These are phyloP conservation scores for Myriosclerotinia curreyana DNA, from an alignment of 2,329 filamentous ascomycete species.

Conservation along the genomic window DNA sequence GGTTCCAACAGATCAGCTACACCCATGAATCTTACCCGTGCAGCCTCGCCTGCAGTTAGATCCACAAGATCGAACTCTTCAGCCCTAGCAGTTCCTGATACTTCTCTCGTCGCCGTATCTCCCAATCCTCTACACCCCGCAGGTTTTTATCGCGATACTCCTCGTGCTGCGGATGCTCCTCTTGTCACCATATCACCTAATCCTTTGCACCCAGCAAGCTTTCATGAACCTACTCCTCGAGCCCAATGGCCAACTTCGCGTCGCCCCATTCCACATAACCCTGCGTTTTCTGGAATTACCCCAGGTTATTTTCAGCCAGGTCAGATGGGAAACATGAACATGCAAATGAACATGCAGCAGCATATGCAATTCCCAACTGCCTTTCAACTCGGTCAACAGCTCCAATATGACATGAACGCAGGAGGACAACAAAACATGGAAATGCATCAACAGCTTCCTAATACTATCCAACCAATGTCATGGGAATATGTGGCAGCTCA, in stretches of 20 bases:
- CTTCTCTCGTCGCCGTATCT: too few species aligned
- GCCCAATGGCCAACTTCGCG: slow-evolving; percentile 1
- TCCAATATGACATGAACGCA: not conserved
- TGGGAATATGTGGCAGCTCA: not conserved
- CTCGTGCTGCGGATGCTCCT: not conserved
- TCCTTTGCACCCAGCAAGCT: not conserved
- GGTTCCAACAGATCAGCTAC: slow-evolving; percentile 1
- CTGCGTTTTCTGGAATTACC: not conserved
- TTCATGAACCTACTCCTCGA: slow-evolving; percentile 9
- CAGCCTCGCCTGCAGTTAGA: not conserved
- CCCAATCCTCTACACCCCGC: not conserved
- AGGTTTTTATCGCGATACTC: not conserved
- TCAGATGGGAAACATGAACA: not conserved
- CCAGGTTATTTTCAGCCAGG: slow-evolving; percentile 4
- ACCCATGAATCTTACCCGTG: not conserved
- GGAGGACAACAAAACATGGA: not conserved
- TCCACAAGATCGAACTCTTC: not conserved
- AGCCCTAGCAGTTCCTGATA: too few species aligned
- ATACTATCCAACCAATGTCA: not conserved
- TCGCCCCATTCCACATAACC: not conserved
- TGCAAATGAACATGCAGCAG: not conserved
- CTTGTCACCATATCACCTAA: not conserved
- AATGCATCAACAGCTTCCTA: not conserved
- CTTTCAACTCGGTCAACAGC: not conserved
- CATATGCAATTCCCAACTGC: not conserved